Conservation (phyloP, 805 yeast species). For the Sugiyamaella qingdaonensis region DNA sequence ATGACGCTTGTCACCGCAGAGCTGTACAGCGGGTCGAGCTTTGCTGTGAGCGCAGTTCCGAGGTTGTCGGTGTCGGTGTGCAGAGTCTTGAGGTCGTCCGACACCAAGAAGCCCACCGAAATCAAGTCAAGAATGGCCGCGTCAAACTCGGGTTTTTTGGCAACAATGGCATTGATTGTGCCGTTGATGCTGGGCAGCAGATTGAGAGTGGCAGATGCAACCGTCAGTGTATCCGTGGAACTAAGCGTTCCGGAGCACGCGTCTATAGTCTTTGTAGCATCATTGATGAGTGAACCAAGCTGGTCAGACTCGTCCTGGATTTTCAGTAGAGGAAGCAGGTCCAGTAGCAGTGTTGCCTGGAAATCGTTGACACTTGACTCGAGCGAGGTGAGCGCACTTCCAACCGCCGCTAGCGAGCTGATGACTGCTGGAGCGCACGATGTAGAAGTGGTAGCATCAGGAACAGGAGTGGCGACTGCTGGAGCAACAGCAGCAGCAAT, state of each 20-base stretch:
- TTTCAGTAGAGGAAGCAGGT: constrained; percentile 5
- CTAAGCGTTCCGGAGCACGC: neutral
- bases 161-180: constrained; percentile 7
- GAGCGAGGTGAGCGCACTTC: neutral
- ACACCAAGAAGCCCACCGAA: constrained; percentile 11
- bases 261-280: constrained; percentile 3
- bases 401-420: neutral
- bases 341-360: constrained; percentile 1
- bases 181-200: constrained; percentile 11
- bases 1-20: constrained; percentile 3
- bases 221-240: constrained; percentile 2
- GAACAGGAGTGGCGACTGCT: constrained; percentile 3
- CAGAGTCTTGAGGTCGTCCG: constrained; percentile 8
- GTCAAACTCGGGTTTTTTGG: constrained; percentile 14
- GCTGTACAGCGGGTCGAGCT: constrained; percentile 2
- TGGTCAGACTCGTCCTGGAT: constrained; percentile 7
- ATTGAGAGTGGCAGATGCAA: constrained; percentile 3
- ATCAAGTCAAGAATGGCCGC: constrained; percentile 10
- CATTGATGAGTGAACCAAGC: neutral
- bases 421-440: neutral
- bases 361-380: neutral
- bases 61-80: constrained; percentile 7
- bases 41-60: constrained; percentile 5
- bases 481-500: neutral
- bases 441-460: constrained; percentile 3